Evolutionary conservation across 2,329 filamentous ascomycete species (phyloP).

Genomic region (Fragosphaeria purpurea): DNA sequence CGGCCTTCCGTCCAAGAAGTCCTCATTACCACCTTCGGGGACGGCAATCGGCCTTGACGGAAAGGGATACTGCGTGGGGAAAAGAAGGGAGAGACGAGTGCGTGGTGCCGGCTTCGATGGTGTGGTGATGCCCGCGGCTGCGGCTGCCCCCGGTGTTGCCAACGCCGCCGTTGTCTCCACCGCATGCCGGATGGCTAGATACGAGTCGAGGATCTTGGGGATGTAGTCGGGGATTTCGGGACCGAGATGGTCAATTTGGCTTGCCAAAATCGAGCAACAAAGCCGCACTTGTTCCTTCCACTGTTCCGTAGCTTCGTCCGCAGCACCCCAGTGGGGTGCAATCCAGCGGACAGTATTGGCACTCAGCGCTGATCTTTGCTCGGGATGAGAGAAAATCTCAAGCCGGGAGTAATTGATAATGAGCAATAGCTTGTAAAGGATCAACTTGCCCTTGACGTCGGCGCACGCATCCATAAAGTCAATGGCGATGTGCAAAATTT

Average conservation of each 20-base stretch:
- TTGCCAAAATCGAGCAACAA: slow-evolving; percentile 85
- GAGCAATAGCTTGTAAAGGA: slow-evolving; percentile 83
- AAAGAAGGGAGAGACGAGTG: slow-evolving; percentile 71
- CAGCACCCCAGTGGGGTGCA: slow-evolving; percentile 82
- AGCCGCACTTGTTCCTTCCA: slow-evolving; percentile 90
- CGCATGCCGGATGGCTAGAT: slow-evolving; percentile 59
- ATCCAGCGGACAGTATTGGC: slow-evolving; percentile 86
- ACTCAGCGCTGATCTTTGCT: slow-evolving; percentile 63
- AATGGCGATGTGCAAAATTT: slow-evolving; percentile 83
- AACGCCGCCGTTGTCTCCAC: slow-evolving; percentile 20
- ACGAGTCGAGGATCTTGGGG: slow-evolving; percentile 84
- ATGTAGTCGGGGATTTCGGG: slow-evolving; percentile 81
- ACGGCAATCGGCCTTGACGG: slow-evolving; percentile 55
- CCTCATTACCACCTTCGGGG: slow-evolving; percentile 20
- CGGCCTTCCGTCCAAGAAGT: background rate
- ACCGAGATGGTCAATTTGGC: slow-evolving; percentile 68
- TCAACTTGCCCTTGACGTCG: slow-evolving; percentile 77
- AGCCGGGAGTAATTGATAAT: slow-evolving; percentile 86
- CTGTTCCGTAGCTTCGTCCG: slow-evolving; percentile 63
- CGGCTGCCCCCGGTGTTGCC: background rate
- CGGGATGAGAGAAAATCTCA: slow-evolving; percentile 68
- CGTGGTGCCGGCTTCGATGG: slow-evolving; percentile 34
- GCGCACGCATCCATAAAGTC: slow-evolving; percentile 90
- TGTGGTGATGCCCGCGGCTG: background rate
- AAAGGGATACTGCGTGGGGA: slow-evolving; percentile 85